Evolutionary conservation across 768 basidiomycete species (phyloP).

Genomic region (Crucibulum laeve): DNA sequence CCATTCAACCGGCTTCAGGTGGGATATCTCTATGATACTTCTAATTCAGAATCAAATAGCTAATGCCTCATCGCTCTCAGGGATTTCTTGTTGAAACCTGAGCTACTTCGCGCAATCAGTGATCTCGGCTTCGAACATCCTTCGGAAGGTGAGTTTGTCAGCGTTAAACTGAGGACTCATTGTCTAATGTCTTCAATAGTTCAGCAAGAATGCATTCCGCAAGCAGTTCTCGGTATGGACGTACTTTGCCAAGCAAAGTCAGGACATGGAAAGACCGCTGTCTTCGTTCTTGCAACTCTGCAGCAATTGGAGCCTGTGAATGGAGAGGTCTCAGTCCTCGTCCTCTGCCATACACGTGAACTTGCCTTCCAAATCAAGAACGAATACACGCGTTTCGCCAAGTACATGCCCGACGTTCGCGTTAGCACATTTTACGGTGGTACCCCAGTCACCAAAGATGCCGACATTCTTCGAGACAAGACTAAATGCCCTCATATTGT

Average conservation of each 20-base stretch:
- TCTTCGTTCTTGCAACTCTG: constrained; percentile 95
- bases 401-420: constrained; percentile 99
- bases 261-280: constrained; percentile 97
- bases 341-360: constrained; percentile 98
- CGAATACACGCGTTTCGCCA: constrained; percentile 97
- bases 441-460: constrained; percentile 90
- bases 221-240: constrained; percentile 99
- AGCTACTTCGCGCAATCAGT: constrained; percentile 94
- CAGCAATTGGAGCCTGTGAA: constrained; percentile 98
- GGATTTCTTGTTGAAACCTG: constrained; percentile 97
- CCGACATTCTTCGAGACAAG: constrained; percentile 93
- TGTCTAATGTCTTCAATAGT: constrained; percentile 45
- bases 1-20: constrained; percentile 99
- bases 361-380: constrained; percentile 99
- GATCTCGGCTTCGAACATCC: constrained; percentile 99
- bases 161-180: background rate
- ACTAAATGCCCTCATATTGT: constrained; percentile 97
- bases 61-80: constrained; percentile 35
- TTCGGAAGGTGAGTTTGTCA: constrained; percentile 75
- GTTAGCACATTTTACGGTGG: constrained; percentile 98
- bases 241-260: constrained; percentile 99
- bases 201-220: constrained; percentile 99
- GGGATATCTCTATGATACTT: constrained; percentile 15
- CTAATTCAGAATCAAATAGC: constrained; percentile 3
- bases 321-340: constrained; percentile 96